Base-by-base conservation (phyloP, 371 early-diverging fungal genomes). In the Circinella umbellata region DNA sequence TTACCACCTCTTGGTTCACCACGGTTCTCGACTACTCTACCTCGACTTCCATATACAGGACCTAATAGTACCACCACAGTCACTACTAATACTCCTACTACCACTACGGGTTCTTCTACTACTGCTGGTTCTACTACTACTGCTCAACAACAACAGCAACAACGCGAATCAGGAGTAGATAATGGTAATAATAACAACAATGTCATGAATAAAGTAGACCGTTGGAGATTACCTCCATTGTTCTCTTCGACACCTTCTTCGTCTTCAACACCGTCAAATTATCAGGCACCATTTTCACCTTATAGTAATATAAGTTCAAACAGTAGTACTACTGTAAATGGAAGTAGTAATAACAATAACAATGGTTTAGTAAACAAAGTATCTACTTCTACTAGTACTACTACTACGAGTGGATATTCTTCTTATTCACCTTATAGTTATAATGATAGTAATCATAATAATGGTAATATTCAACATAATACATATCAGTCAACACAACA, bases 161-260 rank as follows among this genome's bases (percentile, higher is more conserved):
- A 51, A 4, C 64, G 64, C 35, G 49, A 64, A n/a, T 57, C 57
- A 57, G 27, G 57, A 27, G 57, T 27, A 57, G 34, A 57, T 57
- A 57, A 57, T n/a, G 27, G 27, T 27, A 57, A 18, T 7, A 34
- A 7, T 34, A 18, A 17, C 64, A 42, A 27, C 35, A 51, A 27
- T 35, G 18, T 4, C 10, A 64, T 46, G 34, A 17, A 57, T 42
- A 66, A 59, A 35, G 39, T 18, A 15, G 60, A 59, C 4, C 55
- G 67, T n/a, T 66, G 67, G 67, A 53, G 54, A 37, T 48, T 66
- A 47, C 67, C 67, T 14, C 67, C 67, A 7, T 66, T 66, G 36
- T n/a, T 42, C 11, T 42, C 42, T 42, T 9, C 42, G 3, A 42
- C 42, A 42, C 6, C 42, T 42, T 34, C 65, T n/a, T 57, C 57